Conservation (phyloP, 2,329 filamentous ascomycete genomes). For the Arthrinium phaeospermum region DNA sequence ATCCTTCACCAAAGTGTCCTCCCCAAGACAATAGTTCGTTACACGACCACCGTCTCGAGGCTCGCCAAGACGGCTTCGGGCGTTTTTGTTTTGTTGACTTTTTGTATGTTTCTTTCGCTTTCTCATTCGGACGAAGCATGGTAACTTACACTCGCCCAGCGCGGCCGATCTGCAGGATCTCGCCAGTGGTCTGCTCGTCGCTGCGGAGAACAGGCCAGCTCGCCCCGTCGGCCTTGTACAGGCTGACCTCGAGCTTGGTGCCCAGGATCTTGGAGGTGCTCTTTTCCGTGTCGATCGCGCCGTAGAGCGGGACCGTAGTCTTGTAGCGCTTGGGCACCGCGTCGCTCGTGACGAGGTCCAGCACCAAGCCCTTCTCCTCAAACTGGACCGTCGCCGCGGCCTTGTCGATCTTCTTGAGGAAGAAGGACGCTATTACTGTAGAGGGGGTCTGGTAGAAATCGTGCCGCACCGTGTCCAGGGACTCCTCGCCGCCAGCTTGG, state of each 20-base stretch:
- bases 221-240: constrained; percentile 73
- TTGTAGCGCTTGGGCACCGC: constrained; percentile 78
- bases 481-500: constrained; percentile 66
- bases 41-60: neutral
- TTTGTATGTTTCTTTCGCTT: neutral
- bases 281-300: constrained; percentile 74
- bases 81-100: neutral
- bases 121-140: neutral
- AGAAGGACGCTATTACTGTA: constrained; percentile 87
- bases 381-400: constrained; percentile 76
- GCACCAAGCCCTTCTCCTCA: constrained; percentile 62
- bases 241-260: constrained; percentile 83
- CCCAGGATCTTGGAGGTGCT: constrained; percentile 83
- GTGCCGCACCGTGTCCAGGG: constrained; percentile 77
- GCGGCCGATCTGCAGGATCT: constrained; percentile 88
- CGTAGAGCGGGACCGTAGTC: constrained; percentile 76
- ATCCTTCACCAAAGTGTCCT: neutral
- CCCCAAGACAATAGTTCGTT: constrained; percentile 6
- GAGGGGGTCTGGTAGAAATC: constrained; percentile 95
- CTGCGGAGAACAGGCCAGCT: constrained; percentile 87
- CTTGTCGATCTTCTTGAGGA: constrained; percentile 96
- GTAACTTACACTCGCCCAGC: constrained; percentile 64
- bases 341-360: constrained; percentile 88
- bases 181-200: constrained; percentile 70
- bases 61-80: constrained; percentile 3